Evolutionary conservation across 2,329 filamentous ascomycete species (phyloP).

Genomic region (Penicillium occitanis): DNA sequence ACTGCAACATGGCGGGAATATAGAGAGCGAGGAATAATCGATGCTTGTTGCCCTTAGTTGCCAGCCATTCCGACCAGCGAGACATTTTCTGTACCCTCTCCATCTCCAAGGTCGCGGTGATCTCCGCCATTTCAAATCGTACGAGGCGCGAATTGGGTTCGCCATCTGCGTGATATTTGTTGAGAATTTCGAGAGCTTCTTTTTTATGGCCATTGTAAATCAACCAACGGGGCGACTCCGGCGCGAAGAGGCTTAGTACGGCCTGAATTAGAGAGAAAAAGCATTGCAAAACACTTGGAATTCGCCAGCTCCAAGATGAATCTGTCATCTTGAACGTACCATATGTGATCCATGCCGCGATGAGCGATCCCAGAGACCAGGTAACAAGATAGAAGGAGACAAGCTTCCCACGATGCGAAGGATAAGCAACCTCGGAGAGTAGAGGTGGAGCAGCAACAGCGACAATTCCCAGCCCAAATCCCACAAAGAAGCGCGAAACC

Average conservation of each 20-base stretch:
- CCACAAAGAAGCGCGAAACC: constrained; percentile 37
- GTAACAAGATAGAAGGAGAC: constrained; percentile 35
- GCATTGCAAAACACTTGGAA: constrained; percentile 24
- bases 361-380: constrained; percentile 30
- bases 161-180: constrained; percentile 59
- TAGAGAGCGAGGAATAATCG: constrained; percentile 40
- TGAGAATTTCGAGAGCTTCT: constrained; percentile 57
- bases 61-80: constrained; percentile 28
- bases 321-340: constrained; percentile 23
- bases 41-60: constrained; percentile 37
- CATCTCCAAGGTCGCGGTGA: constrained; percentile 23
- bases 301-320: constrained; percentile 25
- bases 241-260: constrained; percentile 25
- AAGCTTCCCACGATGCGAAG: constrained; percentile 36
- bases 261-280: constrained; percentile 19
- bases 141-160: constrained; percentile 36
- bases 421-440: constrained; percentile 47
- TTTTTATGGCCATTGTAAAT: constrained; percentile 60
- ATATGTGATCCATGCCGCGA: constrained; percentile 30
- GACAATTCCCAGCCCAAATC: constrained; percentile 35
- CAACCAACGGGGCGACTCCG: constrained; percentile 63
- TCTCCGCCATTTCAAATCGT: constrained; percentile 37
- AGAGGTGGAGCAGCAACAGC: constrained; percentile 35
- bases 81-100: constrained; percentile 1
- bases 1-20: constrained; percentile 40